Conservation (phyloP, 257 asterid genomes). For the Rauvolfia tetraphylla region DNA sequence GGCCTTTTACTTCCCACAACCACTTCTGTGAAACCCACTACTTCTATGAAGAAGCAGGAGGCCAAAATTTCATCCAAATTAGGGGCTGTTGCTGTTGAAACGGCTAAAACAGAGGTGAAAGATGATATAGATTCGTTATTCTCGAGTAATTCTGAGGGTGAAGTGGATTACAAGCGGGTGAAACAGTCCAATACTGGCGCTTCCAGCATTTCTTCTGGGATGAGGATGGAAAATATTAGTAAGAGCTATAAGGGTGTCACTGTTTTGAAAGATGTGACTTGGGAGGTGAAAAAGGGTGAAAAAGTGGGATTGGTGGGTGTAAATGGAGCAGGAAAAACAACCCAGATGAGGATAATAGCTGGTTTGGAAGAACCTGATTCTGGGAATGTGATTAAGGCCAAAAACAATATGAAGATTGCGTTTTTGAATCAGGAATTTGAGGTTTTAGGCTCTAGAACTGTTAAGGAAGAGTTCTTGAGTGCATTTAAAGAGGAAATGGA, state of each 20-base stretch:
- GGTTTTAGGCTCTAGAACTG: slow-evolving; percentile 70
- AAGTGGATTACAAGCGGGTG: slow-evolving; percentile 41
- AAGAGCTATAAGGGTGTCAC: slow-evolving; percentile 82
- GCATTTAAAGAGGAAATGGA: slow-evolving; percentile 98
- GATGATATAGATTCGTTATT: slow-evolving; percentile 75
- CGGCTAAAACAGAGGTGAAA: slow-evolving; percentile 53
- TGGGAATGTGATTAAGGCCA: slow-evolving; percentile 88
- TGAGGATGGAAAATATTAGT: slow-evolving; percentile 75
- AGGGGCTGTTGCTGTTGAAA: slow-evolving; percentile 59
- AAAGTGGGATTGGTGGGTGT: slow-evolving; percentile 96
- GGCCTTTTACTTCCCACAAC: slow-evolving; percentile 29
- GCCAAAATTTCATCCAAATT: slow-evolving; percentile 40
- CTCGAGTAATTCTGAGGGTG: slow-evolving; percentile 32
- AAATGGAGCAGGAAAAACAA: slow-evolving; percentile 97
- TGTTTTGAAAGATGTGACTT: slow-evolving; percentile 71
- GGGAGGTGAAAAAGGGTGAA: slow-evolving; percentile 96
- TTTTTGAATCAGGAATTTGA: slow-evolving; percentile 94
- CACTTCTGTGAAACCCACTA: slow-evolving; percentile 19
- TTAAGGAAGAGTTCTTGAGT: slow-evolving; percentile 84
- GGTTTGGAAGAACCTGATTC: slow-evolving; percentile 90
- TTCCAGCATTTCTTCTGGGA: slow-evolving; percentile 83
- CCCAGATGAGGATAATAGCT: slow-evolving; percentile 84
- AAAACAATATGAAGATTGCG: slow-evolving; percentile 66
- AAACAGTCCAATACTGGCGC: slow-evolving; percentile 56
- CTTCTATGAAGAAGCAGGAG: slow-evolving; percentile 31